Base-by-base conservation (phyloP, 176 grass and related monocot species). In the Oryza glaberrima region DNA sequence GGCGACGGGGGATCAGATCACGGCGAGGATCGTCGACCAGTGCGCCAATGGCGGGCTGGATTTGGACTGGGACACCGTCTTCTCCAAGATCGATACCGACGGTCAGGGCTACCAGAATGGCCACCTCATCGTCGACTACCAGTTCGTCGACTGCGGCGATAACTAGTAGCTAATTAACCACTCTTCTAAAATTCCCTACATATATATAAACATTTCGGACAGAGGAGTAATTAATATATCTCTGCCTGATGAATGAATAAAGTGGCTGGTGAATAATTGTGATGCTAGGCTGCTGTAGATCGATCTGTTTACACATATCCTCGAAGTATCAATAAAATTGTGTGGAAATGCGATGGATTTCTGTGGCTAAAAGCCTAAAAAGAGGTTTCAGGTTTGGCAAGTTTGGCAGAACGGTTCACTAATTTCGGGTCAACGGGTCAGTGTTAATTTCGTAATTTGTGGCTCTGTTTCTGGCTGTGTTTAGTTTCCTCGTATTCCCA, bases 21-120 rank as follows among this genome's bases (percentile, higher is more conserved):
- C 81, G 36, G 88, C 84, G 34, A 94, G 88, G 83, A 91, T 97
- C 72, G 75, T 92, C 3, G 86, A 97, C 81, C 75, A 90, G 58
- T 97, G 87, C 70, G 20, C 73, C 60, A 92, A 94, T 25, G 83
- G 88, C 1, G 92, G 89, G 11, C 79, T 92, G 4, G 88, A 91
- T 88, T 43, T 94, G 17, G 90, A 94, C 49, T 78, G 10, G 58
- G 40, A 86, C 44, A 83, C 78, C 0, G 88, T 90, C 17, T 86
- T 94, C 77, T 8, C 11, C 73, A 76, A 83, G 77, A 68, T 92
- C 28, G 94, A 97, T 40, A 90, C 72, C 11, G 10, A 89, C 28
- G 77, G 85, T 0, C 0, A 1, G 0, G 89, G 58, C n/a, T 0
- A 26, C 45, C 9, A 19, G 4, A 41, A 52, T 0, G 90, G 82